Base-by-base conservation (phyloP, 805 yeast species). In the Jamesozyma rosinii region DNA sequence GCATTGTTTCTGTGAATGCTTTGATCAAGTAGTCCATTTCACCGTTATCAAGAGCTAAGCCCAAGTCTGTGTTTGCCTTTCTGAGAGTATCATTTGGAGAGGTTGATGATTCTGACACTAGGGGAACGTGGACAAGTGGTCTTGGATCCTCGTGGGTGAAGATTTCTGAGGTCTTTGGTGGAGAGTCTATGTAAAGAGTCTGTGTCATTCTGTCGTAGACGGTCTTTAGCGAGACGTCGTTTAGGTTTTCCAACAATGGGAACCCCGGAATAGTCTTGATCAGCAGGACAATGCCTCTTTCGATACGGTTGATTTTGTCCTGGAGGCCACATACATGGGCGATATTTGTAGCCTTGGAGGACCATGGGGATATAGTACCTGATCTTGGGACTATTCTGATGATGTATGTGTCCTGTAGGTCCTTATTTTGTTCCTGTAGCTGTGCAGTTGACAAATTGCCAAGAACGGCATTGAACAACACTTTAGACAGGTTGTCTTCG, bases 281-380 rank as follows among this genome's bases (percentile, higher is more conserved):
- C 52, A 85, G 65, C 34, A 92, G 67, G 5, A 92, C 80, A 49
- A 81, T 53, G 45, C 98, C 99, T 59, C 98, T 79, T 70, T 92
- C 99, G 44, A 92, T 80, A 55, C 97, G 76, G 57, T 78, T 85
- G 39, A 92, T 71, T 47, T 72, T 75, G 17, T 72, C 70, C 32
- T 71, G 75, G 47, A 92, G 72, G 9, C 96, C 96, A 67, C 95
- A 86, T 44, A 85, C 95, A 44, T 80, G 77, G 41, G 89, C 76
- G 52, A 92, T 92, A 66, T 92, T 90, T 34, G 98, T 89, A 22
- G 99, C 99, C 68, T 92, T 92, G 13, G 97, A 89, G 9, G 96
- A 86, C 99, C 99, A 92, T 29, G 98, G 97, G 21, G 97, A 89
- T 51, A 92, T 90, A 11, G 98, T 92, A 48, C 98, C 98, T 6